These are phyloP conservation scores for Speleostelium caveatum DNA, from an alignment of 78 protist species.

Conservation along the genomic window DNA sequence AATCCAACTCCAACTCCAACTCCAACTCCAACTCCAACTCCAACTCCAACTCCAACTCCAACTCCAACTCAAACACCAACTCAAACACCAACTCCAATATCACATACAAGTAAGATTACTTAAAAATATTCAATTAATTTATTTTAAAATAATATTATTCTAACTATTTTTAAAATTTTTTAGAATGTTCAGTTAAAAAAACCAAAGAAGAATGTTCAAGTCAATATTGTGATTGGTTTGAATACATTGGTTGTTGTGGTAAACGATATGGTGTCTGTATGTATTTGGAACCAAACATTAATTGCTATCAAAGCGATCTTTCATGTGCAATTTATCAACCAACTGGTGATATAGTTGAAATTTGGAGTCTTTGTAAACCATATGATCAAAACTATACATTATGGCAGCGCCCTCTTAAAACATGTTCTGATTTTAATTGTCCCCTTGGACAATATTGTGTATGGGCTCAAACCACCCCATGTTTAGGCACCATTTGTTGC, in stretches of 20 bases:
- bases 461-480: background rate
- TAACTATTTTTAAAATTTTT: too few species aligned
- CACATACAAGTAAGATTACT: too few species aligned
- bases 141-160: too few species aligned
- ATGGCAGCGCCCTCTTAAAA: background rate
- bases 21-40: too few species aligned
- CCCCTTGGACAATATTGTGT: background rate
- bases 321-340: background rate
- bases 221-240: conserved; percentile 53
- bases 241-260: conserved; percentile 31
- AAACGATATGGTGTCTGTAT: background rate
- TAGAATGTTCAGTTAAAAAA: too few species aligned
- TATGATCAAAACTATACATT: background rate
- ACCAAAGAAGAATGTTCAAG: too few species aligned
- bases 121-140: too few species aligned
- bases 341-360: conserved; percentile 2
- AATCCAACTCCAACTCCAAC: too few species aligned
- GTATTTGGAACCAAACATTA: background rate
- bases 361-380: conserved; percentile 18
- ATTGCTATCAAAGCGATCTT: too few species aligned
- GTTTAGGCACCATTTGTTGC: conserved; percentile 8
- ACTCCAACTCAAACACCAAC: too few species aligned
- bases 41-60: too few species aligned
- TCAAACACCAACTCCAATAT: too few species aligned
- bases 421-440: background rate